A percentile compares a stretch with the other conserved stretches of the same genome.
phyloP scores from a whole-genome alignment of 257 asterid species.

The Schizonepeta tenuifolia region DNA sequence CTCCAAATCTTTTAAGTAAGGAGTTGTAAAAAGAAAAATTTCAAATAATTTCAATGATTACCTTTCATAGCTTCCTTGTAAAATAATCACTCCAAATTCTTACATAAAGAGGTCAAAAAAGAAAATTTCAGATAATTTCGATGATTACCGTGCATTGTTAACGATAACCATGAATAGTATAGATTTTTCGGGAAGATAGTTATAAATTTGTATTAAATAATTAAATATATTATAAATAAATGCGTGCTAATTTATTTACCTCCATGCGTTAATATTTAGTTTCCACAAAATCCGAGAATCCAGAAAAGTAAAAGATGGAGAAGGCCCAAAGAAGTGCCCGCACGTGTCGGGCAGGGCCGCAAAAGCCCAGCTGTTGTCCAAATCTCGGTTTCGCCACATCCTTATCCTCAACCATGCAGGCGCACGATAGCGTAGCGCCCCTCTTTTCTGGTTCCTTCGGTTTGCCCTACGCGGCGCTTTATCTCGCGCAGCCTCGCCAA shows the following conservation, averaged over 20 bases:
- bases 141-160: too few species aligned
- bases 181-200: too few species aligned
- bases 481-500: slow-evolving; percentile 33
- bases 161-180: too few species aligned
- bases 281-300: background rate
- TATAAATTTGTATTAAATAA: too few species aligned
- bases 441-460: slow-evolving; percentile 49
- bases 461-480: slow-evolving; percentile 47
- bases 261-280: background rate
- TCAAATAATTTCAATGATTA: too few species aligned
- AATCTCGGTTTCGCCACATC: slow-evolving; percentile 30
- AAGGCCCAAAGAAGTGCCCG: background rate
- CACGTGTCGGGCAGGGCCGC: background rate
- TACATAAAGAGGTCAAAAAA: too few species aligned
- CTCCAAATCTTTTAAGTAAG: too few species aligned
- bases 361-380: background rate
- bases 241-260: background rate
- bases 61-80: too few species aligned
- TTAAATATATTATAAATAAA: too few species aligned
- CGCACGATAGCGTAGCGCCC: slow-evolving; percentile 57
- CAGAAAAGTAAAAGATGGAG: background rate
- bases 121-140: too few species aligned
- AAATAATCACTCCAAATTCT: too few species aligned
- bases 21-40: too few species aligned
- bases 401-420: slow-evolving; percentile 36